phyloP scores from a whole-genome alignment of 1,284 basidiomycete species.

The Fomes fomentarius region DNA sequence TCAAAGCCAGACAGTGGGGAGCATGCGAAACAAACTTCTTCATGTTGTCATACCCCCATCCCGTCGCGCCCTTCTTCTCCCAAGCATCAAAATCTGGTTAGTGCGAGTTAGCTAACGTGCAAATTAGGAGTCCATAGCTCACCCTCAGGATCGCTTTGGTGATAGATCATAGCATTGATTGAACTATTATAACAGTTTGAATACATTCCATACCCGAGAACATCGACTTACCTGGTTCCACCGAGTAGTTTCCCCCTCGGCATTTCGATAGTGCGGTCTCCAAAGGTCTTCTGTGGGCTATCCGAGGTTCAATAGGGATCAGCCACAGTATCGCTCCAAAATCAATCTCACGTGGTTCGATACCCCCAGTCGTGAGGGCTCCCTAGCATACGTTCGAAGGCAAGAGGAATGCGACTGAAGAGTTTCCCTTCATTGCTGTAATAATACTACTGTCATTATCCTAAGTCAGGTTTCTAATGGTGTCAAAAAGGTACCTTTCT shows the following conservation, averaged over 20 bases:
- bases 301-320: too few relatives aligned
- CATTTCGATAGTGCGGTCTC: conserved; percentile 17
- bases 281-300: conserved; percentile 21
- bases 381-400: conserved; percentile 15
- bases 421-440: conserved; percentile 17
- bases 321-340: too few relatives aligned
- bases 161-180: conserved; percentile 24
- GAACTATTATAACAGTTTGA: too few relatives aligned
- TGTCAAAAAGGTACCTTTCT: conserved; percentile 14
- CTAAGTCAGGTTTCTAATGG: too few relatives aligned
- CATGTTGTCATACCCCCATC: conserved; percentile 41
- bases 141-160: conserved; percentile 25
- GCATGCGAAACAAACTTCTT: too few relatives aligned
- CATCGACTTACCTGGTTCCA: conserved; percentile 24
- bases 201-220: too few relatives aligned
- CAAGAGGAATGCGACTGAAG: conserved; percentile 21
- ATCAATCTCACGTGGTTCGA: conserved; percentile 17
- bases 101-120: background rate
- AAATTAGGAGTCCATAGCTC: background rate
- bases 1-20: too few relatives aligned
- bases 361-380: conserved; percentile 18
- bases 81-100: conserved; percentile 43
- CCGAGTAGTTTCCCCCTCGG: conserved; percentile 24
- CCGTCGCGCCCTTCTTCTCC: conserved; percentile 38
- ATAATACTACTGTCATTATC: background rate